Base-by-base conservation (phyloP, 306 rosid genomes). In the Trichosanthes truncata region DNA sequence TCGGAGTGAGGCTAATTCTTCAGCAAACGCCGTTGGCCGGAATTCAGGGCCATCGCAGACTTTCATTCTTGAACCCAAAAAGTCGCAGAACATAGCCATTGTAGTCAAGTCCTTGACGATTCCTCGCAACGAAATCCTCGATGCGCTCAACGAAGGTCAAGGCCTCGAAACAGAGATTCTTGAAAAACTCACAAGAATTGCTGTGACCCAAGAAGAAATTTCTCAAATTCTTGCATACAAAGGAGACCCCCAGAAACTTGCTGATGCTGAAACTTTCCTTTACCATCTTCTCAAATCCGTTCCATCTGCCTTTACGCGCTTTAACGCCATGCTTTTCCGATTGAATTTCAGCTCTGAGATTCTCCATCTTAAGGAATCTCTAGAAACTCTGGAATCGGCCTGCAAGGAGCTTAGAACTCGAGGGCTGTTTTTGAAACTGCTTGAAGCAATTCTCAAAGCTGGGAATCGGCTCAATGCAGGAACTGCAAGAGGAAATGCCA, bases 391-490 rank as follows among this genome's bases (percentile, higher is more conserved):
- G 83, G 98, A 96, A 82, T 5, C 87, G n/a, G 96, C 87, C 7
- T 93, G 97, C 82, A 85, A 87, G 80, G 98, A 93, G 84, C 96
- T 96, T 72, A 26, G 89, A 61, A 90, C 83, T 41, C 77, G 90
- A 60, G 97, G 98, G n/a, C 87, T 96, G 20, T 93, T 96, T 57
- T 73, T 90, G 85, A 96, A 96, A 78, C 93, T 96, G 18, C 93
- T 96, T 12, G 99, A 96, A 82, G 99, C 98, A 29, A 87, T 93
- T 20, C 98, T 96, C 56, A 96, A 96, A 81, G 94, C 99, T 6
- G 99, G 98, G 38, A 96, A 96, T 74, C 89, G 97, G 4, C 88
- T 96, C 96, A 96, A 96, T 81, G 98, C 98, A 0, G 99, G 98
- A 45, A 96, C 99, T 69, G 80, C 92, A 0, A 82, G 99, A 81